A percentile compares a stretch with the other conserved stretches of the same genome.
Conservation (phyloP, 2,329 filamentous ascomycete genomes). For the Pseudonectria foliicola region DNA sequence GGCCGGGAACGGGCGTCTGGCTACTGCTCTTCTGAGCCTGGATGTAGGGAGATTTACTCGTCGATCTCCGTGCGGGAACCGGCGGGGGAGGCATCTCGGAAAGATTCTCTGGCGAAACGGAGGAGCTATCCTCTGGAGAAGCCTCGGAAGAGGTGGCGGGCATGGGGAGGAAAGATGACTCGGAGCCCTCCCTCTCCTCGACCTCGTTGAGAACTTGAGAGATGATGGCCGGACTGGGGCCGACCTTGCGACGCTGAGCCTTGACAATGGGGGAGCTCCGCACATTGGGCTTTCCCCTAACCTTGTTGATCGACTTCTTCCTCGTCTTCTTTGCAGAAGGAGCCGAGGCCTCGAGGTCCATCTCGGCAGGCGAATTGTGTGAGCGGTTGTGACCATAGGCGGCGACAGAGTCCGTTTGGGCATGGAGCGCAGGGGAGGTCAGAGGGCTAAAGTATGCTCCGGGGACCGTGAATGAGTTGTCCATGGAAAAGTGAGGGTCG, state of each 20-base stretch:
- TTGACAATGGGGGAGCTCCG: slow-evolving; percentile 69
- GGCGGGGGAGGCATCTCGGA: slow-evolving; percentile 63
- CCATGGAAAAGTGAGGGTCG: slow-evolving; percentile 60
- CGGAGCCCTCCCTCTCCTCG: slow-evolving; percentile 32
- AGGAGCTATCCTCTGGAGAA: slow-evolving; percentile 54
- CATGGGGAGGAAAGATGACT: slow-evolving; percentile 31
- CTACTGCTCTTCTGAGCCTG: slow-evolving; percentile 40
- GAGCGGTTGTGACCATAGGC: slow-evolving; percentile 23
- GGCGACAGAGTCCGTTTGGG: slow-evolving; percentile 26
- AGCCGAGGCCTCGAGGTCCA: slow-evolving; percentile 43
- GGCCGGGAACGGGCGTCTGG: slow-evolving; percentile 16
- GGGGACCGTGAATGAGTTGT: slow-evolving; percentile 54
- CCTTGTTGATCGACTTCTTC: slow-evolving; percentile 45
- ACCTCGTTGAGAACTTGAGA: slow-evolving; percentile 50
- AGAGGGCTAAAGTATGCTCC: slow-evolving; percentile 76
- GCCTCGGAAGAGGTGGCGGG: slow-evolving; percentile 41
- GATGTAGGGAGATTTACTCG: slow-evolving; percentile 61
- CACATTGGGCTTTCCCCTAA: slow-evolving; percentile 45
- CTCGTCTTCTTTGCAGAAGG: slow-evolving; percentile 41
- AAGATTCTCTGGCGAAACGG: slow-evolving; percentile 56
- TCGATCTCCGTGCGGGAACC: slow-evolving; percentile 57
- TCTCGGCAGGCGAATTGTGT: slow-evolving; percentile 50
- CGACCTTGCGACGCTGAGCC: slow-evolving; percentile 48
- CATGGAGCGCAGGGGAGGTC: slow-evolving; percentile 72
- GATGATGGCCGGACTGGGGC: slow-evolving; percentile 48